Evolutionary conservation across 1,139 yeast genomes (phyloP).

Genomic region (Geotrichum klebahnii): DNA sequence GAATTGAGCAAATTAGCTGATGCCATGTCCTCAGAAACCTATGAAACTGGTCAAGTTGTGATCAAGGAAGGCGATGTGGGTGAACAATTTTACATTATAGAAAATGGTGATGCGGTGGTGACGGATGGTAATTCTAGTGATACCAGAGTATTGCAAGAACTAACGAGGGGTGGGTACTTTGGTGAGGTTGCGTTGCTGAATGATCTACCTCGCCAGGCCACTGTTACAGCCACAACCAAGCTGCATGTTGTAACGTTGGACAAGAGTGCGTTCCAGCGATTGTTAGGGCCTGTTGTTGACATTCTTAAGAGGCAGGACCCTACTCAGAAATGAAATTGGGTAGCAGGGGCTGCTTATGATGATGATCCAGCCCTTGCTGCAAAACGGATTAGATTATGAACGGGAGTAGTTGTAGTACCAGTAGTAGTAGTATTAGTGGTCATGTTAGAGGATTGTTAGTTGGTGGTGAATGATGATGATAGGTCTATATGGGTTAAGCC

Average conservation of each 20-base stretch:
- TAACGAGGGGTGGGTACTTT: conserved; percentile 84
- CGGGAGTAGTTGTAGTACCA: no score
- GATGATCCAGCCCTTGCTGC: not conserved
- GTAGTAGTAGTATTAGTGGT: no score
- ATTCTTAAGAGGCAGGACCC: conserved; percentile 81
- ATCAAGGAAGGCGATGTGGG: conserved; percentile 88
- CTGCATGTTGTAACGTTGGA: conserved; percentile 88
- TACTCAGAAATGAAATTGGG: conserved; percentile 37
- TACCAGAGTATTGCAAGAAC: conserved; percentile 46
- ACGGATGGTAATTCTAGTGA: conserved; percentile 53
- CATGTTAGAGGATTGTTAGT: no score
- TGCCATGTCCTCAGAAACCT: conserved; percentile 77
- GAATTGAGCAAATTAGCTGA: conserved; percentile 92
- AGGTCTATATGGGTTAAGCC: no score
- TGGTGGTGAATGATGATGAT: no score
- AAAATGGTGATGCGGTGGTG: conserved; percentile 80
- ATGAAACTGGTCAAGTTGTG: conserved; percentile 66
- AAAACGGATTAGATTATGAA: not conserved
- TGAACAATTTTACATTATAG: conserved; percentile 85
- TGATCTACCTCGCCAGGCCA: conserved; percentile 91
- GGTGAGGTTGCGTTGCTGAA: conserved; percentile 93
- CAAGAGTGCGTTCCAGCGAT: conserved; percentile 86
- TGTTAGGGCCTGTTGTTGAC: conserved; percentile 87
- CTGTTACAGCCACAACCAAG: conserved; percentile 70
- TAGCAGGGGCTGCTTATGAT: not conserved